Evolutionary conservation across 148 eudicot genomes (phyloP), one percentile per base, ranked within the genome.

Genomic region (Chenopodium suecicum): DNA sequence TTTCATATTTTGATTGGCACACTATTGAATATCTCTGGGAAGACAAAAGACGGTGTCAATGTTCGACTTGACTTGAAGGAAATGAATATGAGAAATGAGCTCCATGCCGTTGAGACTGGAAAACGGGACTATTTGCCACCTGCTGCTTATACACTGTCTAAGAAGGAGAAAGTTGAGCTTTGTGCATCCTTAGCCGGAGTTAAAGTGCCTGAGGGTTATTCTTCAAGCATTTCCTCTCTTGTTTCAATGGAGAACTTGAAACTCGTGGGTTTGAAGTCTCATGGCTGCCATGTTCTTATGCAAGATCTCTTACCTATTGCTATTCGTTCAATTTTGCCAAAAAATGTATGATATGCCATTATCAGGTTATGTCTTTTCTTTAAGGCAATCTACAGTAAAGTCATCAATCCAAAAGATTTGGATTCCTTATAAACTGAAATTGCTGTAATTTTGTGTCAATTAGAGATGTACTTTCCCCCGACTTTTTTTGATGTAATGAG

Each of bases 151-250:
- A 23, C 78, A 75, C 66, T 75, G 4, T 75, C 78, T 10, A 67
- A 70, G 27, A 73, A 70, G 27, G 81, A 84, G 67, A 84, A 79
- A 79, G n/a, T 16, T 8, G 74, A 60, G 11, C 50, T 84, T 52
- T 69, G 80, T 48, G 67, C 80, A 16, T 79, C 58, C 22, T 70
- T 81, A 25, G 46, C n/a, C 1, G 67, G 63, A 13, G 82, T 54
- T 2, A 79, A 79, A n/a, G 74, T 79, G 11, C 81, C 62, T 5
- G 41, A 37, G 41, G 41, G 41, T 37, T 37, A 37, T 37, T 37
- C 41, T 5, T 37, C 41, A 37, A 4, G 6, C 41, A 37, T 37
- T 37, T 37, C 41, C 6, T 37, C 41, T 37, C 41, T 37, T 32
- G 16, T 16, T 27, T 20, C 13, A 46, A 29, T 52, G 54, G 68